Evolutionary conservation across 441 rosid species (phyloP).

Genomic region (Aleurites moluccanus): DNA sequence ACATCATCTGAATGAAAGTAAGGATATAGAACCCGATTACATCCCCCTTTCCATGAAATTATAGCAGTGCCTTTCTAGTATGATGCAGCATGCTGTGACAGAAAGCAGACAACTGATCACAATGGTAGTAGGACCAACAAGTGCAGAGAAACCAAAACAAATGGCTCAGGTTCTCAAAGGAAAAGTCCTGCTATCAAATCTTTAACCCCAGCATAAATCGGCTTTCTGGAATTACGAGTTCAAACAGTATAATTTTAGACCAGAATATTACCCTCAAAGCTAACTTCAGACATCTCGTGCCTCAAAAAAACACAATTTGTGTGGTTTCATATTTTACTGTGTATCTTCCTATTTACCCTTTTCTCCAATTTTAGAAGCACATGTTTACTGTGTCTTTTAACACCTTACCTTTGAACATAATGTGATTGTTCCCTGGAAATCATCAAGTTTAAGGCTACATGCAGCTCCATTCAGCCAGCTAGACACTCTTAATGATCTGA

Average conservation of each 20-base stretch:
- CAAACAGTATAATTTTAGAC: not conserved
- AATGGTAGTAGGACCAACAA: no score
- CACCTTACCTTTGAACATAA: slow-evolving; percentile 53
- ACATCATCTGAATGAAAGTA: not conserved
- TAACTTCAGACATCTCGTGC: not conserved
- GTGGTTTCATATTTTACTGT: not conserved
- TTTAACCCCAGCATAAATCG: not conserved
- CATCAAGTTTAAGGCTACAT: slow-evolving; percentile 59
- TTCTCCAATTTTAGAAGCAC: slow-evolving; percentile 9
- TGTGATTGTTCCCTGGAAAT: slow-evolving; percentile 47
- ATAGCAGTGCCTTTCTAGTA: not conserved
- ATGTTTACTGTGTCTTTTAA: slow-evolving; percentile 1
- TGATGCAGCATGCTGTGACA: not conserved
- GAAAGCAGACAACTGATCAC: not conserved
- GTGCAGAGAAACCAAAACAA: not conserved
- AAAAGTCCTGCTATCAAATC: not conserved
- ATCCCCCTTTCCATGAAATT: slow-evolving; percentile 5
- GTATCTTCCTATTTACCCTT: not conserved
- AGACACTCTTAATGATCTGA: slow-evolving; percentile 45
- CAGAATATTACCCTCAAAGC: not conserved
- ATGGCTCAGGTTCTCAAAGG: not conserved
- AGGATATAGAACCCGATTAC: not conserved
- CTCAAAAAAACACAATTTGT: not conserved
- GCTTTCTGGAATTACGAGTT: not conserved
- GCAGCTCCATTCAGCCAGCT: slow-evolving; percentile 70